phyloP scores from a whole-genome alignment of 331 rosid genomes.

The Rhamnella rubrinervis region DNA sequence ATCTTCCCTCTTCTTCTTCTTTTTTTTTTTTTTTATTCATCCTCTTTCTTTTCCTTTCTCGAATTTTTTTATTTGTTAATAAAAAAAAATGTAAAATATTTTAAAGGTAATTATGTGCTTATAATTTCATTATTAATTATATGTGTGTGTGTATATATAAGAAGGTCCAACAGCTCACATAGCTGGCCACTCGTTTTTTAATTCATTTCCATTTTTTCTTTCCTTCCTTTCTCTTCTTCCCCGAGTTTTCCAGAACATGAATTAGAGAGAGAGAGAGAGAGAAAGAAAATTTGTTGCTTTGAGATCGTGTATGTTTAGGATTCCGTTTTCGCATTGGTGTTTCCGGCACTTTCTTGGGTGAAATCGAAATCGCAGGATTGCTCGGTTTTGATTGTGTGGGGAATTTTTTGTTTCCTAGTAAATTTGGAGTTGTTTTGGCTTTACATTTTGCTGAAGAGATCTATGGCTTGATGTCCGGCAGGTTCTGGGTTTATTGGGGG shows the following conservation, averaged over 20 bases:
- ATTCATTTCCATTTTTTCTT: slow-evolving; percentile 23
- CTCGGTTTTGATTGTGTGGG: slow-evolving; percentile 9
- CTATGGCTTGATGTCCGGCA: slow-evolving; percentile 31
- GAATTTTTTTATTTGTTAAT: neutral
- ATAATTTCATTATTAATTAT: slow-evolving; percentile 18
- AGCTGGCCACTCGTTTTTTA: slow-evolving; percentile 80
- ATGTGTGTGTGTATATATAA: slow-evolving; percentile 34
- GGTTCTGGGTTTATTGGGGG: neutral
- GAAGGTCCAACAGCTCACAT: slow-evolving; percentile 56
- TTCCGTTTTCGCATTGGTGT: slow-evolving; percentile 40
- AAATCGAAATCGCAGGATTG: slow-evolving; percentile 8
- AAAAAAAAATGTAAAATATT: slow-evolving; percentile 6
- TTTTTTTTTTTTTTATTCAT: neutral
- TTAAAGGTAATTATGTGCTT: slow-evolving; percentile 13
- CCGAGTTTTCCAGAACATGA: slow-evolving; percentile 44
- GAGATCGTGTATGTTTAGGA: slow-evolving; percentile 23
- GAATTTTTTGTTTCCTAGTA: neutral
- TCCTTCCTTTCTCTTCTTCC: slow-evolving; percentile 30
- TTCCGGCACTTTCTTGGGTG: slow-evolving; percentile 12
- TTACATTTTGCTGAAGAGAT: slow-evolving; percentile 45
- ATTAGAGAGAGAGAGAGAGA: slow-evolving; percentile 22
- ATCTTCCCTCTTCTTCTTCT: neutral
- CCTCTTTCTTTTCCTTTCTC: neutral
- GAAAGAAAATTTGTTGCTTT: slow-evolving; percentile 24
- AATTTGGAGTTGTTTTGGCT: slow-evolving; percentile 23